Base-by-base conservation (phyloP, 2,329 filamentous ascomycete genomes). In the Neonectria faginata region DNA sequence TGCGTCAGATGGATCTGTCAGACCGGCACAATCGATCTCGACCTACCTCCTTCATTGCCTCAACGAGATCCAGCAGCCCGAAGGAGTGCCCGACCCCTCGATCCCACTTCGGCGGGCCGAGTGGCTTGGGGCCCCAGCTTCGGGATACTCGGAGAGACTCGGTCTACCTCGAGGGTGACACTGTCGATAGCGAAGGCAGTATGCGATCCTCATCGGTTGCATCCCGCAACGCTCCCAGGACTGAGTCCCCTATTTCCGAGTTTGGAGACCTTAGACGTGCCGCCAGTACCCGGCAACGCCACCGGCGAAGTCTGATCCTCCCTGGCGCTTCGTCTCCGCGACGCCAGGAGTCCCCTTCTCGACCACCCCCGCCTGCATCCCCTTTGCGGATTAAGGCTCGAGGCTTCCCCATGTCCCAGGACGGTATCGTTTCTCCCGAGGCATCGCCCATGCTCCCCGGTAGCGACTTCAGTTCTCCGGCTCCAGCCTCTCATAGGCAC, bases 221-320 rank as follows among this genome's bases (percentile, higher is more conserved):
- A 54, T 91, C 92, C 4, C 86, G 89, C 11, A 82, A 82, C 36
- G 88, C 88, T 11, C 83, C 89, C 50, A 87, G 94, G 67, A 94
- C 92, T 1, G 94, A 97, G 66, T 99, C 96, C 0, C 96, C 96
- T 2, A 91, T 93, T 20, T 97, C 94, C 5, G 96, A 98, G 65
- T 89, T 94, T 73, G 90, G 92, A 57, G 87, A 89, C 69, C 82
- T 97, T 22, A 87, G 91, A 66, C 88, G 93, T 63, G 89, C 92
- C 52, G 89, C 92, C 33, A 95, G 92, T 75, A 90, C 92, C 45
- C 87, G 92, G 62, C 93, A 97, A 68, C 90, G 92, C 66, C 94
- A 98, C 70, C 89, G 96, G 50, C 90, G 92, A 72, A 98, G 95
- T 75, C 84, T 97, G 61, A 91, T 97, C 54, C 85, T 97, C 18